Base-by-base conservation (phyloP, 192 early-diverging fungal genomes). In the Linderina pennispora region DNA sequence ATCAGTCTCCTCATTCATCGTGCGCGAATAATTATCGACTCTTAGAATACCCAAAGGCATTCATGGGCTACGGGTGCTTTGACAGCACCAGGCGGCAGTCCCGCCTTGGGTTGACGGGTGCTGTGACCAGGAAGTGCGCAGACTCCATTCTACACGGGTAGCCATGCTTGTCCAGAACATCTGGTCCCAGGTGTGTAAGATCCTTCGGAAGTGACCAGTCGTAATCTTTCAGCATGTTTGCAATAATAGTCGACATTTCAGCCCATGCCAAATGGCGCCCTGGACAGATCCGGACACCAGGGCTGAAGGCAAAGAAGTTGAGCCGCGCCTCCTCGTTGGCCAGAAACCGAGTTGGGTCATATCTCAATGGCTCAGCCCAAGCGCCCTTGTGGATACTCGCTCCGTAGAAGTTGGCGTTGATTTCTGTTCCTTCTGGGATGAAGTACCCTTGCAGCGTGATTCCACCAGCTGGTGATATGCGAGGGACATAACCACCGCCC, bases 251-350 rank as follows among this genome's bases (percentile, higher is more conserved):
- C 8, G 42, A 7, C 55, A 71, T 58, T 7, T 71, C 53, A 13
- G 51, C 41, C 50, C 42, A 43, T 3, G 60, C 67, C 44, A 71
- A 19, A 8, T 63, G 55, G 36, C 56, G 58, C 3, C 67, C 60
- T 39, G 61, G 36, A 23, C 67, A 71, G 6, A 58, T 46, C n/a
- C 67, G 28, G 14, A 45, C 50, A 11, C 60, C 60, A 11, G 52
- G 46, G 0, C 60, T 54, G 41, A 71, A 71, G 0, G 60, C 45
- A 43, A 71, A 59, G 23, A 71, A 50, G n/a, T 35, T 38, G 26
- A 58, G 54, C 3, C 43, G 35, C 0, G 48, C 28, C 28, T 48
- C 45, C 10, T 53, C 26, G 11, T 31, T 31, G 7, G 43, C 24
- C 0, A 54, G 50, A 32, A 61, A 68, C 7, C 58, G 18, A 7